Percentiles rank a stretch among this genome's conserved stretches.
Evolutionary conservation across 2,329 filamentous ascomycete genomes (phyloP).

Genomic region (Xylaria sp.): DNA sequence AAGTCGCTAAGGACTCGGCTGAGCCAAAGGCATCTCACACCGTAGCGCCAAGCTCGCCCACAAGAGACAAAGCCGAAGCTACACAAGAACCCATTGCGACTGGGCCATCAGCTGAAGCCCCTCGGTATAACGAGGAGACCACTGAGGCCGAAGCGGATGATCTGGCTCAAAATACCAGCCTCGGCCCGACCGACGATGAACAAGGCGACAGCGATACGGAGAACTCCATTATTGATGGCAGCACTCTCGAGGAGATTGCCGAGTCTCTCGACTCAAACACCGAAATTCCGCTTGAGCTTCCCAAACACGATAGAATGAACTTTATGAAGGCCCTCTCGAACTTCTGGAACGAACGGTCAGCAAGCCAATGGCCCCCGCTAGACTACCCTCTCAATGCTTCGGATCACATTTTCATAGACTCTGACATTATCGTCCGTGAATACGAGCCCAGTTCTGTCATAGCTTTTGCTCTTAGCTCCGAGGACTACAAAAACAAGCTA

Average conservation of each 20-base stretch:
- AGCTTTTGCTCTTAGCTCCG: conserved; percentile 87
- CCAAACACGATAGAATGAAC: conserved; percentile 91
- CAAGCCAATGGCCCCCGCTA: conserved; percentile 90
- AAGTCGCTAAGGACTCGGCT: conserved; percentile 50
- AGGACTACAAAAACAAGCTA: conserved; percentile 86
- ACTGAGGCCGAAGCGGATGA: conserved; percentile 57
- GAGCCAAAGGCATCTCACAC: conserved; percentile 45
- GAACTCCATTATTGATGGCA: conserved; percentile 73
- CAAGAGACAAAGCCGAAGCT: conserved; percentile 20
- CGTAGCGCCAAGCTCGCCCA: conserved; percentile 34
- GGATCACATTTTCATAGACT: conserved; percentile 97
- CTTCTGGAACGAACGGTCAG: conserved; percentile 97
- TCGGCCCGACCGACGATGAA: conserved; percentile 75
- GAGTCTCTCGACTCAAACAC: conserved; percentile 69
- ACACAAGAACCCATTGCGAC: conserved; percentile 28
- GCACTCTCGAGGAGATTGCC: conserved; percentile 70
- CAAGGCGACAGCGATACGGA: conserved; percentile 77
- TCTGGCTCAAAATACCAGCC: conserved; percentile 59
- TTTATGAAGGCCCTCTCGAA: conserved; percentile 95
- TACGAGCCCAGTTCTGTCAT: conserved; percentile 97
- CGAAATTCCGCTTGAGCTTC: conserved; percentile 76
- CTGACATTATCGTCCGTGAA: conserved; percentile 95
- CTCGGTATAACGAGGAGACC: conserved; percentile 45
- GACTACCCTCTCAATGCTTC: conserved; percentile 90
- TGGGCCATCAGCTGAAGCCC: conserved; percentile 45